Base-by-base conservation (phyloP, 2,329 filamentous ascomycete species). In the Parascedosporium putredinis region DNA sequence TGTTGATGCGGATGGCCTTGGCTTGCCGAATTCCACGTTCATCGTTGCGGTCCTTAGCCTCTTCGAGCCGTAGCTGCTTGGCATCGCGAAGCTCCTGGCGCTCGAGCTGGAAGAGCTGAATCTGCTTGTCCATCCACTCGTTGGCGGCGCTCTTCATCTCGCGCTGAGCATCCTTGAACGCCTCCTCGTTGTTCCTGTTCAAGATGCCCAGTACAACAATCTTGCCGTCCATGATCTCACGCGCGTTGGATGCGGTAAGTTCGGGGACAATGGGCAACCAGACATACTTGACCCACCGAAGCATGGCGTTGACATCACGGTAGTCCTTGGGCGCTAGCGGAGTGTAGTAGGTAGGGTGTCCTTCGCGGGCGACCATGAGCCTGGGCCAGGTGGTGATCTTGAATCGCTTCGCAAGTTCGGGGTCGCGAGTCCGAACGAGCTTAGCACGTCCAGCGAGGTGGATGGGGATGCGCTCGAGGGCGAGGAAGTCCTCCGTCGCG, bases 371-470 rank as follows among this genome's bases (percentile, higher is more conserved):
- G 3, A 96, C 93, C 53, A 98, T 67, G 40, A 98, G 72, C 50
- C 91, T 83, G n/a, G 93, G 93, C 88, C 89, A 97, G 1, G 91
- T 97, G 3, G 86, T 90, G 59, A 98, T 93, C 74, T 94, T 95
- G 76, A 90, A 98, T 51, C 88, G 78, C 43, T 88, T 78, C 53
- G 79, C 84, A 51, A 98, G 73, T 49, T 75, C 75, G 12, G 79
- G 74, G 60, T 93, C 89, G 54, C 84, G 82, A 2, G 90, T 95
- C 74, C 95, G 96, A 58, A 97, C 90, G 48, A 98, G 73, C 64
- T 87, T 93, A 24, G 88, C 93, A 61, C 88, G 89, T 27, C 91
- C 93, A 52, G 98, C 88, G 51, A 98, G 76, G 64, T 82, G 90
- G 50, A 97, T 74, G 14, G 88, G 88, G 27, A 98, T 71, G 34